Conservation (phyloP, 768 basidiomycete species). For the Hygrocybe punicea region DNA sequence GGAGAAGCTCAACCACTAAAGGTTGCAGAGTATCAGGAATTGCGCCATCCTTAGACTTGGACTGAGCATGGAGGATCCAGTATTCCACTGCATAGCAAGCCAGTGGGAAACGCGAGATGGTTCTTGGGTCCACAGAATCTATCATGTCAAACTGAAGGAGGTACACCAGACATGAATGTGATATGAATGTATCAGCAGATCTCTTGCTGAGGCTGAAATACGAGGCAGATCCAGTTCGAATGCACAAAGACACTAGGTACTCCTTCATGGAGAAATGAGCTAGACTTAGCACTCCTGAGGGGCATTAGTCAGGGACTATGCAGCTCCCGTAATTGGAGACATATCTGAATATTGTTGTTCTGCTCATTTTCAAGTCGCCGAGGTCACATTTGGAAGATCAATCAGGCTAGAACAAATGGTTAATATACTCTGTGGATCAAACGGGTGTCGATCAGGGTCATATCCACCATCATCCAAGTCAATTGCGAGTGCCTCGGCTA, state of each 20-base stretch:
- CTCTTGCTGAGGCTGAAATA: background rate
- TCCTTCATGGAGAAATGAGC: background rate
- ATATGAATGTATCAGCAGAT: background rate
- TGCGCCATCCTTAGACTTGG: background rate
- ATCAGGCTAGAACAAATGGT: background rate
- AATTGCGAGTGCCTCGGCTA: background rate
- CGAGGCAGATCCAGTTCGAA: background rate
- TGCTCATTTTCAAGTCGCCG: background rate
- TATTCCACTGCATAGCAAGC: background rate
- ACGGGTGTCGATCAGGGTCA: background rate
- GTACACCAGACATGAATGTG: background rate
- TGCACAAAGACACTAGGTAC: background rate
- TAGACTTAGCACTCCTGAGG: no score
- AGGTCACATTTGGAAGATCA: background rate
- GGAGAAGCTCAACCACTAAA: background rate
- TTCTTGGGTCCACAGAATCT: background rate
- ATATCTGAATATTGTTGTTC: background rate
- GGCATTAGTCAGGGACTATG: no score
- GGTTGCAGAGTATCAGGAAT: background rate
- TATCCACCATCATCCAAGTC: background rate
- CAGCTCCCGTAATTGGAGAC: no score
- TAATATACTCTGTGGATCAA: background rate
- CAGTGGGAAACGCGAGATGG: background rate
- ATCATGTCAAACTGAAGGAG: background rate
- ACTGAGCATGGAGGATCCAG: background rate